Conservation (phyloP, 1,284 basidiomycete species). For the Malassezia yamatoensis region DNA sequence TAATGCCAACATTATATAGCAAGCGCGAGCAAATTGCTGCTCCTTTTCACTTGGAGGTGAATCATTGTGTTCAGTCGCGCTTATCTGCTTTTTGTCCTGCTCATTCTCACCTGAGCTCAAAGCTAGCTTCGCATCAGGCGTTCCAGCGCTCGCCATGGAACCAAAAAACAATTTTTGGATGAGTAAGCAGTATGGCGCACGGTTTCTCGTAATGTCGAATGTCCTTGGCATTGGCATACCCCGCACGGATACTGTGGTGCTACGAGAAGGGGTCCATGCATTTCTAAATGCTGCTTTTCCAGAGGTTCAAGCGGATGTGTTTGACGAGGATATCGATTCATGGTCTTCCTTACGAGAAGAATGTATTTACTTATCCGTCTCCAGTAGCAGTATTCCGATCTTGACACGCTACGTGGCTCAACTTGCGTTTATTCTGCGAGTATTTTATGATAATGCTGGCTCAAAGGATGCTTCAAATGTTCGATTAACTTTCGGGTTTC, state of each 20-base stretch:
- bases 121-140: no score
- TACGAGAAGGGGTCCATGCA: conserved; percentile 53
- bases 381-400: conserved; percentile 22
- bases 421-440: conserved; percentile 2
- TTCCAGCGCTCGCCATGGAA: conserved; percentile 11
- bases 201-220: conserved; percentile 28
- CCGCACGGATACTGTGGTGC: conserved; percentile 18
- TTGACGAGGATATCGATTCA: conserved; percentile 63
- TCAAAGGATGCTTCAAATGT: not conserved
- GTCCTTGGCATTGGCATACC: conserved; percentile 34
- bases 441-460: not conserved
- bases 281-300: conserved; percentile 63
- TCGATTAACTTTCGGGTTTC: conserved; percentile 27
- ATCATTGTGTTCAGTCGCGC: conserved; percentile 3
- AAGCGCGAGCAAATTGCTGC: conserved; percentile 38
- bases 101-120: no score
- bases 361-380: conserved; percentile 55
- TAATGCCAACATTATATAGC: conserved; percentile 34
- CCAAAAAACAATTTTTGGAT: not conserved
- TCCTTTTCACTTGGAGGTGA: conserved; percentile 26
- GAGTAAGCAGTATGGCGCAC: not conserved
- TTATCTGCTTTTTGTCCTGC: no score
- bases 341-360: conserved; percentile 61
- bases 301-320: conserved; percentile 78
- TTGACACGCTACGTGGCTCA: conserved; percentile 2